Base-by-base conservation (phyloP, 441 rosid species). In the Mallotus japonicus region DNA sequence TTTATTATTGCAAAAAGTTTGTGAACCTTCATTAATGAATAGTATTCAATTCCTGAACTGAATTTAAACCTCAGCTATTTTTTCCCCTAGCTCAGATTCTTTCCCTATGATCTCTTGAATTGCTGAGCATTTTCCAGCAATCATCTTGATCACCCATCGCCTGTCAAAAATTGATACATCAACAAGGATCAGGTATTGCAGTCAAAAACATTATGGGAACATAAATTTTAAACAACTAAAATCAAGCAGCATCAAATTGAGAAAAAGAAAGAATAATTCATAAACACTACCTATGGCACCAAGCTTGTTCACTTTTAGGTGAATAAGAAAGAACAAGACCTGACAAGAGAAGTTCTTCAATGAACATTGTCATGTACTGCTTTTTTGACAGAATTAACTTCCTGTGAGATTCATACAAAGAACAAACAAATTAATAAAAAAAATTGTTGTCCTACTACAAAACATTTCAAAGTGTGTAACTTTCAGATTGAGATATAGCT, bases 271-370 rank as follows among this genome's bases (percentile, higher is more conserved):
- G 19, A 63, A 12, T 13, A 58, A 19, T 16, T 24, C 37, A 24
- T 46, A 51, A 28, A 65, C 53, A 47, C 22, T 75, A 93, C 97
- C 97, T 91, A 47, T 93, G 98, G 80, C 95, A 85, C 99, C 99
- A 95, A 71, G 98, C 93, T 71, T 87, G 87, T 62, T 95, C 98
- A 62, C 99, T 91, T 86, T 93, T 95, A 28, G 95, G 96, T 76
- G 86, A 86, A 87, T 79, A 78, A 8, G 98, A 95, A 73, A 92
- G 92, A 75, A 95, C 79, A 77, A 93, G 92, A 47, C 87, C 85
- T 65, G 97, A 89, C 63, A 95, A 79, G 71, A 54, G 78, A 78
- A 95, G 94, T 76, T 95, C 99, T 68, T 91, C 90, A n/a, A 67
- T 76, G 70, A 87, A 87, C 71, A 77, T 65, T n/a, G 77, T 57